Conservation (phyloP, 2,329 filamentous ascomycete genomes). For the Fusarium longipes region DNA sequence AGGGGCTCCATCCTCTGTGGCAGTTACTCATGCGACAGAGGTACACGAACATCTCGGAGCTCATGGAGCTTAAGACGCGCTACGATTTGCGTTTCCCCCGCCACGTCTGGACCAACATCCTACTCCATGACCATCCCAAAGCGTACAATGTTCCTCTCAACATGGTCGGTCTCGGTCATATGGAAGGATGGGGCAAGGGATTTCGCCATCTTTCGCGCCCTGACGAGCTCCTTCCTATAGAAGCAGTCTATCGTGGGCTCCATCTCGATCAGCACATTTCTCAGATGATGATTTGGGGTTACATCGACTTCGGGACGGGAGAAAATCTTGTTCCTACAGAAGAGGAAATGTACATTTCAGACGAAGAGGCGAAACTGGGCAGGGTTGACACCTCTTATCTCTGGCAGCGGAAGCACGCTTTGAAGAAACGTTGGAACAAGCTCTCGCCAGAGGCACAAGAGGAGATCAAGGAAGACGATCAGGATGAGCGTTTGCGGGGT, state of each 20-base stretch:
- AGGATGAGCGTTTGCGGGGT: slow-evolving; percentile 51
- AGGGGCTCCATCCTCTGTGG: slow-evolving; percentile 66
- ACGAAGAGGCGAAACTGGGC: slow-evolving; percentile 55
- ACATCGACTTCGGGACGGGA: slow-evolving; percentile 64
- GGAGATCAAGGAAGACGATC: slow-evolving; percentile 53
- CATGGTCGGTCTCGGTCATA: slow-evolving; percentile 64
- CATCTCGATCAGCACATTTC: slow-evolving; percentile 64
- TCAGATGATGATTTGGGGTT: slow-evolving; percentile 72
- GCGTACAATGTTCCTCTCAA: slow-evolving; percentile 64
- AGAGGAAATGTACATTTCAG: slow-evolving; percentile 64
- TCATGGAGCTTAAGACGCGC: slow-evolving; percentile 66
- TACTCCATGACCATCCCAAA: slow-evolving; percentile 33
- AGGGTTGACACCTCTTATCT: slow-evolving; percentile 51
- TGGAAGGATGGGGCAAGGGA: slow-evolving; percentile 67
- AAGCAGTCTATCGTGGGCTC: slow-evolving; percentile 64
- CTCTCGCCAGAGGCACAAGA: slow-evolving; percentile 53
- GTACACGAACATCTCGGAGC: slow-evolving; percentile 61
- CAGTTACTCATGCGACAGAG: slow-evolving; percentile 67
- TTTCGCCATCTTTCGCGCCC: slow-evolving; percentile 61
- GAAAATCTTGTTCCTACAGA: slow-evolving; percentile 62
- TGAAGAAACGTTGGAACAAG: slow-evolving; percentile 57
- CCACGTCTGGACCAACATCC: slow-evolving; percentile 37
- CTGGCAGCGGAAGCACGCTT: slow-evolving; percentile 59
- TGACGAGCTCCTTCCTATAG: slow-evolving; percentile 69
- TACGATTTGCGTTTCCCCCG: slow-evolving; percentile 64